These are phyloP conservation scores for Chalciporus piperatus DNA, from an alignment of 768 basidiomycete genomes.

Conservation along the genomic window DNA sequence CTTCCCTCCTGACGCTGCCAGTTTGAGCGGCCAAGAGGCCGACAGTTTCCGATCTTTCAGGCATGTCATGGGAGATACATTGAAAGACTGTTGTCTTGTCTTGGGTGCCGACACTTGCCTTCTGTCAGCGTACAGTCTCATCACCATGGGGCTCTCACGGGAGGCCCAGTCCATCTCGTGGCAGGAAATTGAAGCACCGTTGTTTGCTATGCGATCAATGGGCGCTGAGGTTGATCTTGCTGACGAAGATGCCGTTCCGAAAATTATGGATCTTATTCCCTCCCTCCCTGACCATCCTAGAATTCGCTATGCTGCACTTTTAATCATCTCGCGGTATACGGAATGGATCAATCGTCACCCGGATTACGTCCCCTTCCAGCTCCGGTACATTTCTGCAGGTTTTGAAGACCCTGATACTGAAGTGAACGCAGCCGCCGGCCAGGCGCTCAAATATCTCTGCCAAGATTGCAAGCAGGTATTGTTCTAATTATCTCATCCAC, in stretches of 20 bases:
- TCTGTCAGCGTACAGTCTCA: slow-evolving; percentile 74
- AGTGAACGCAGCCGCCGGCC: slow-evolving; percentile 90
- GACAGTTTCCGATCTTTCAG: slow-evolving; percentile 94
- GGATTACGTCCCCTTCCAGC: slow-evolving; percentile 76
- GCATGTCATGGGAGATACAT: slow-evolving; percentile 97
- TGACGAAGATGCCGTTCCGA: slow-evolving; percentile 86
- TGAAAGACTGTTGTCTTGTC: slow-evolving; percentile 97
- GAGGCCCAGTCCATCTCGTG: slow-evolving; percentile 62
- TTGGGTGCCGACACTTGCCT: slow-evolving; percentile 86
- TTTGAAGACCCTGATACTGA: slow-evolving; percentile 80
- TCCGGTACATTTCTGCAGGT: slow-evolving; percentile 90
- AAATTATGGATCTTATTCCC: slow-evolving; percentile 94
- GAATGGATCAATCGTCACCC: slow-evolving; percentile 95
- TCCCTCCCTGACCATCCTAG: slow-evolving; percentile 85
- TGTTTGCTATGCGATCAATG: slow-evolving; percentile 98
- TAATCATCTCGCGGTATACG: slow-evolving; percentile 94
- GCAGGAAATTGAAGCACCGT: slow-evolving; percentile 96
- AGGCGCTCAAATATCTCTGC: slow-evolving; percentile 94
- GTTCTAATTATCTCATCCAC: slow-evolving; percentile 6
- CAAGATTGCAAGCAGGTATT: slow-evolving; percentile 89
- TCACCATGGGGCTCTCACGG: slow-evolving; percentile 68
- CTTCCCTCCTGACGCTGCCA: slow-evolving; percentile 73
- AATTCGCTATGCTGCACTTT: slow-evolving; percentile 91
- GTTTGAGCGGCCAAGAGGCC: slow-evolving; percentile 76
- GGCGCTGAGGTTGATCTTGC: slow-evolving; percentile 85